Percentiles rank a stretch among this genome's conserved stretches.
Evolutionary conservation across 1,284 basidiomycete species (phyloP).

Genomic region (Rhodotorula sp.): DNA sequence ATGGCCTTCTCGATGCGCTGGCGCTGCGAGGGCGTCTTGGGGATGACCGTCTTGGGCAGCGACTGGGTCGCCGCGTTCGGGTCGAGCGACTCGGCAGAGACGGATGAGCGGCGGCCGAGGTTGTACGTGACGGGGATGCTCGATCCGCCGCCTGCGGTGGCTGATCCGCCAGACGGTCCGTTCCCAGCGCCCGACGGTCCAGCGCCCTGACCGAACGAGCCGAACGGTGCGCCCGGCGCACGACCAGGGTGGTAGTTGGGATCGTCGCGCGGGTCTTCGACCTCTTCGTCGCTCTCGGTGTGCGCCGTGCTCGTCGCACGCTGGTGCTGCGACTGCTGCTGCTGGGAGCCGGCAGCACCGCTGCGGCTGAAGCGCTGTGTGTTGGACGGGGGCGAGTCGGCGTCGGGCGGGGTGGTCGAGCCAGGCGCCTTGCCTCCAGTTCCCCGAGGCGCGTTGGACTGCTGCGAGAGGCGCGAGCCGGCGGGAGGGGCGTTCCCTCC

Average conservation of each 20-base stretch:
- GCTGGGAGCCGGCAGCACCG: not conserved
- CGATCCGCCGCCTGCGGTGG: not conserved
- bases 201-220: not conserved
- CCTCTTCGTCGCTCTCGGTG: constrained; percentile 29
- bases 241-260: constrained; percentile 34
- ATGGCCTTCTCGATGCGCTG: constrained; percentile 83
- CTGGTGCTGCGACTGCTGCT: not conserved
- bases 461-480: constrained; percentile 11
- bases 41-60: constrained; percentile 60
- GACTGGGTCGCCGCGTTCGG: constrained; percentile 57
- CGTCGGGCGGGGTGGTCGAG: constrained; percentile 20
- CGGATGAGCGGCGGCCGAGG: constrained; percentile 83
- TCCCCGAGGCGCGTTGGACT: not conserved
- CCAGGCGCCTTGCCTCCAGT: not conserved
- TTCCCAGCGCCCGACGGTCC: not conserved
- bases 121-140: constrained; percentile 36
- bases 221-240: constrained; percentile 5
- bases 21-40: constrained; percentile 82
- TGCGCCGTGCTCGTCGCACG: not conserved
- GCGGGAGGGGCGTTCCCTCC: constrained; percentile 1
- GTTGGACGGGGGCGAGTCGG: not conserved
- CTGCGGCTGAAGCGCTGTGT: constrained; percentile 1
- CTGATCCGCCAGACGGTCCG: not conserved
- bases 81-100: constrained; percentile 94
- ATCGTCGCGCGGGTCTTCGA: constrained; percentile 41